Conservation (phyloP, 1,139 yeast genomes). For the Suhomyces guaymorum region DNA sequence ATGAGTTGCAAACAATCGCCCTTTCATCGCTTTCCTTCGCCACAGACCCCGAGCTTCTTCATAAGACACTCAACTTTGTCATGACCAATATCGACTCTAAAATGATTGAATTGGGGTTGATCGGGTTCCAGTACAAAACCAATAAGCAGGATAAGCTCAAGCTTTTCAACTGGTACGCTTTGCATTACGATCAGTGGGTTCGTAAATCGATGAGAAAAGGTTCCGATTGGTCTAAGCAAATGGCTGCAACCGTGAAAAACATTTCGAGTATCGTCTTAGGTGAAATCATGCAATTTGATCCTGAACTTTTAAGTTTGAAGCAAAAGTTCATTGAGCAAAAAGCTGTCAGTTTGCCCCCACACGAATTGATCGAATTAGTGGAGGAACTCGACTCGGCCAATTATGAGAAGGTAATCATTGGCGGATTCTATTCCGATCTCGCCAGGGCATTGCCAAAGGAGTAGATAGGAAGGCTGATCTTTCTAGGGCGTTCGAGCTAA, state of each 20-base stretch:
- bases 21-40: slow-evolving; percentile 55
- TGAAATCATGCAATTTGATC: slow-evolving; percentile 41
- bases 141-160: slow-evolving; percentile 18
- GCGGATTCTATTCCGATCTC: slow-evolving; percentile 11
- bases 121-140: slow-evolving; percentile 46
- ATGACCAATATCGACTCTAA: slow-evolving; percentile 54
- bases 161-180: slow-evolving; percentile 57
- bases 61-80: slow-evolving; percentile 56
- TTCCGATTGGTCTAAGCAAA: slow-evolving; percentile 42
- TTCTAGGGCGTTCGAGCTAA: too few species aligned
- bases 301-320: slow-evolving; percentile 24
- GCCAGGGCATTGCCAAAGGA: slow-evolving; percentile 2
- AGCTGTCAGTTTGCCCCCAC: slow-evolving; percentile 33
- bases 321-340: slow-evolving; percentile 35
- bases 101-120: slow-evolving; percentile 53
- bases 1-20: slow-evolving; percentile 55
- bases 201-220: slow-evolving; percentile 45
- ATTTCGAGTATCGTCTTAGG: slow-evolving; percentile 43
- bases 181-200: slow-evolving; percentile 54
- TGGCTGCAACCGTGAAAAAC: slow-evolving; percentile 42
- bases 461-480: too few species aligned
- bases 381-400: slow-evolving; percentile 23
- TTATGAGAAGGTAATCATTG: slow-evolving; percentile 20
- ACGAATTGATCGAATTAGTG: slow-evolving; percentile 30
- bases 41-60: slow-evolving; percentile 43